These are phyloP conservation scores for Rhizoclosmatium globosum DNA, from an alignment of 192 early-diverging fungal species.

Conservation along the genomic window DNA sequence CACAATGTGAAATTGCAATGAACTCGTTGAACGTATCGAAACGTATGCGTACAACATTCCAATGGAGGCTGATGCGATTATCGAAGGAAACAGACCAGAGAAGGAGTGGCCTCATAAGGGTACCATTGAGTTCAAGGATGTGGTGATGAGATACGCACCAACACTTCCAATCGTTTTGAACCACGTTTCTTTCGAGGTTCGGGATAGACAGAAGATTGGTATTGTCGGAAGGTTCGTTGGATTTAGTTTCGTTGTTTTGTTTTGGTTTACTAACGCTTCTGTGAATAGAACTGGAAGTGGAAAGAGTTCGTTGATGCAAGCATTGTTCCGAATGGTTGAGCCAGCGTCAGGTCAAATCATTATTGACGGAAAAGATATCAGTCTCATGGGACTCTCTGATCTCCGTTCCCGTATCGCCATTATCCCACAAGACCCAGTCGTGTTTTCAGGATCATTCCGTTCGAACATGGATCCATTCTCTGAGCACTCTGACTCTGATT, in stretches of 20 bases:
- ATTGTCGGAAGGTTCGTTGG: slow-evolving; percentile 46
- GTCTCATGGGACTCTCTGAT: slow-evolving; percentile 37
- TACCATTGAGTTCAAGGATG: slow-evolving; percentile 51
- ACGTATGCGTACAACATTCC: slow-evolving; percentile 54
- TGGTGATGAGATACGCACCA: slow-evolving; percentile 56
- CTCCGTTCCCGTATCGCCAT: slow-evolving; percentile 72
- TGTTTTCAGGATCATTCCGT: slow-evolving; percentile 60
- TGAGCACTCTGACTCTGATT: slow-evolving; percentile 69
- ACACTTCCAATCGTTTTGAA: slow-evolving; percentile 59
- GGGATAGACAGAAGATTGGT: slow-evolving; percentile 55
- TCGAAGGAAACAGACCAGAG: slow-evolving; percentile 42
- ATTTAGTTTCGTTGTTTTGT: slow-evolving; percentile 36
- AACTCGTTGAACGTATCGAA: slow-evolving; percentile 66
- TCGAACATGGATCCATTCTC: slow-evolving; percentile 78
- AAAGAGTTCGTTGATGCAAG: slow-evolving; percentile 47
- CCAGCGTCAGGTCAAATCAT: slow-evolving; percentile 35
- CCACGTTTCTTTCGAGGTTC: slow-evolving; percentile 48
- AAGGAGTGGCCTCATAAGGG: slow-evolving; percentile 58
- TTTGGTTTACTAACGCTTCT: slow-evolving; percentile 46
- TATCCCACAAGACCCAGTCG: slow-evolving; percentile 91
- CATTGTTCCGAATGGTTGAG: slow-evolving; percentile 48
- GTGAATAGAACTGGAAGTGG: slow-evolving; percentile 48
- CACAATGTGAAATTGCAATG: slow-evolving; percentile 69
- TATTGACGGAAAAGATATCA: slow-evolving; percentile 53
- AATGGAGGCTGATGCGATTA: slow-evolving; percentile 50